Percentiles rank a stretch among this genome's conserved stretches.
phyloP scores from a whole-genome alignment of 2,329 filamentous ascomycete genomes.

The Talaromyces funiculosus region DNA sequence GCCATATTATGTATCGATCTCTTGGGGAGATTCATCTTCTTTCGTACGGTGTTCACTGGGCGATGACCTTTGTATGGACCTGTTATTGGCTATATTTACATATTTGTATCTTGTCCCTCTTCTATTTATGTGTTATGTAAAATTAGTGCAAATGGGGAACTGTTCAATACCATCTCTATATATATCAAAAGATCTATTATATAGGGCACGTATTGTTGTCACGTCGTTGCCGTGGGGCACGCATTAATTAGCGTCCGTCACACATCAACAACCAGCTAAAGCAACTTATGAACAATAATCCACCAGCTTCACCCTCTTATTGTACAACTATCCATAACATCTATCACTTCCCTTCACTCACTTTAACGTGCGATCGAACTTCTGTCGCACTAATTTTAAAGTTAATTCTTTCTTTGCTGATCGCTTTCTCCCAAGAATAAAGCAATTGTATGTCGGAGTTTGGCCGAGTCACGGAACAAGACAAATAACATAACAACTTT shows the following conservation, averaged over 20 bases:
- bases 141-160: neutral
- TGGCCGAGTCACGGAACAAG: neutral
- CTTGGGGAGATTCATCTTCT: neutral
- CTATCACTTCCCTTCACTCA: neutral
- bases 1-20: neutral
- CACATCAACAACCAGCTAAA: neutral
- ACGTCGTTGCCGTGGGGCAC: slow-evolving; percentile 5
- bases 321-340: neutral
- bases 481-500: neutral
- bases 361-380: neutral
- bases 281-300: neutral
- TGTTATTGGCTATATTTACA: neutral
- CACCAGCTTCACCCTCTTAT: neutral
- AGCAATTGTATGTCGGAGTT: neutral
- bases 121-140: neutral
- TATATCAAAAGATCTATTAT: neutral
- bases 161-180: neutral
- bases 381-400: neutral
- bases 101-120: neutral
- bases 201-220: neutral
- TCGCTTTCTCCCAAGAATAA: neutral
- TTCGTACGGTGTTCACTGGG: neutral
- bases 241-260: neutral
- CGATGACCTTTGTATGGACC: neutral
- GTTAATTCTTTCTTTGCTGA: neutral